These are phyloP conservation scores for Aspergillus ellipticus DNA, from an alignment of 495 filamentous ascomycete genomes.

Conservation along the genomic window DNA sequence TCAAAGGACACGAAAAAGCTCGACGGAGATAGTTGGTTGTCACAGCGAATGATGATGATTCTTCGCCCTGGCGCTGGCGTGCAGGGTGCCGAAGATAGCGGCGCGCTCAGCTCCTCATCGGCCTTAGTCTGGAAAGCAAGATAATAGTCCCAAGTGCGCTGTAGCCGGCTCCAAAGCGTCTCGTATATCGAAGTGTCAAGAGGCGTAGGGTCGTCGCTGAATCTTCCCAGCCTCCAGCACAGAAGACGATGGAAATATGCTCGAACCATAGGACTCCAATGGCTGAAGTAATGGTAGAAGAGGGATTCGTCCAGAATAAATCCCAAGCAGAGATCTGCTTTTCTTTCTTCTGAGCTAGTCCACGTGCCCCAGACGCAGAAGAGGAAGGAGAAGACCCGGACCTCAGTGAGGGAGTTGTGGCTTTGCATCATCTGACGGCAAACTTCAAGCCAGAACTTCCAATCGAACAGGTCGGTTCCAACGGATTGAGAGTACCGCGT, in stretches of 20 bases:
- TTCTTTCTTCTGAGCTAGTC: conserved; percentile 60
- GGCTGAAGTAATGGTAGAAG: conserved; percentile 84
- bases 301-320: conserved; percentile 76
- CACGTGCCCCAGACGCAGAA: conserved; percentile 79
- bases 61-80: conserved; percentile 87
- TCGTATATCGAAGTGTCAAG: conserved; percentile 67
- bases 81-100: conserved; percentile 73
- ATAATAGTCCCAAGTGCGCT: conserved; percentile 75
- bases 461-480: conserved; percentile 57
- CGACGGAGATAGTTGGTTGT: conserved; percentile 58
- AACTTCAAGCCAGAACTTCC: conserved; percentile 86
- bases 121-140: conserved; percentile 62
- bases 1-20: conserved; percentile 65
- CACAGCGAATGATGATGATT: conserved; percentile 88
- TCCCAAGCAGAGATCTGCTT: conserved; percentile 67
- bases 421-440: conserved; percentile 80
- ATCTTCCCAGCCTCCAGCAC: conserved; percentile 87
- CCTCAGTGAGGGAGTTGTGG: conserved; percentile 91
- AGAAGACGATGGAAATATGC: conserved; percentile 92
- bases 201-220: conserved; percentile 61
- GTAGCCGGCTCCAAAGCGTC: conserved; percentile 63
- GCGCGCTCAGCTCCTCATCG: conserved; percentile 50
- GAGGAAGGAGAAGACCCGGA: conserved; percentile 82
- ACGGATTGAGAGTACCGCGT: conserved; percentile 52
- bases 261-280: conserved; percentile 98